These are phyloP conservation scores for Isoetes engelmannii DNA, from an alignment of 83 land plant species.

Conservation along the genomic window DNA sequence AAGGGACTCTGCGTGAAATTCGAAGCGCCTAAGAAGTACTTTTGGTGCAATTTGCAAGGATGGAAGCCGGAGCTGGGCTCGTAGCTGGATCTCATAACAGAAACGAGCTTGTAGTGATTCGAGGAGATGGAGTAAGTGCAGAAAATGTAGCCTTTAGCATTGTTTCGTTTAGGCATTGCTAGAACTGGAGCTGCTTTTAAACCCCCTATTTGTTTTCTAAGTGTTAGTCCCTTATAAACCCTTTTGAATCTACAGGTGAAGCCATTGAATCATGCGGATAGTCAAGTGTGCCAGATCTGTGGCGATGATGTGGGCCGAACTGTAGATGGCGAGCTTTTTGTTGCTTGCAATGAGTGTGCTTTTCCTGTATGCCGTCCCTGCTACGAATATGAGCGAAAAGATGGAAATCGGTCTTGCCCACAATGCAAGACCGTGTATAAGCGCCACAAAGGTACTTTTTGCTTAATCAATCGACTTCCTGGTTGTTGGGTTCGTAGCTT, in stretches of 20 bases:
- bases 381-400: constrained; percentile 79
- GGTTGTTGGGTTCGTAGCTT: not conserved
- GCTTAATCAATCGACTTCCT: not conserved
- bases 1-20: no score
- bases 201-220: no score
- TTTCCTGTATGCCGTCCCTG: constrained; percentile 78
- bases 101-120: constrained; percentile 78
- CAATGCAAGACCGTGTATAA: constrained; percentile 74
- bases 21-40: no score
- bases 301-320: constrained; percentile 68
- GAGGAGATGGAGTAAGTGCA: constrained; percentile 67
- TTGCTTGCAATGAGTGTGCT: constrained; percentile 87
- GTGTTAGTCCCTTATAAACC: no score
- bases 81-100: constrained; percentile 81
- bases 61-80: constrained; percentile 80
- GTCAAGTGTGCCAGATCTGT: constrained; percentile 73
- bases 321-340: constrained; percentile 61
- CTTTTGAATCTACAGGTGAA: constrained; percentile 40
- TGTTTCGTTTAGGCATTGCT: constrained; percentile 11
- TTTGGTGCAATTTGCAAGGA: constrained; percentile 4
- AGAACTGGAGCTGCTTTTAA: no score
- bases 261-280: constrained; percentile 46
- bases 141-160: constrained; percentile 14
- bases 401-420: constrained; percentile 71
- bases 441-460: constrained; percentile 56